Conservation (phyloP, 202 grass and related monocot species). For the Setaria italica region DNA sequence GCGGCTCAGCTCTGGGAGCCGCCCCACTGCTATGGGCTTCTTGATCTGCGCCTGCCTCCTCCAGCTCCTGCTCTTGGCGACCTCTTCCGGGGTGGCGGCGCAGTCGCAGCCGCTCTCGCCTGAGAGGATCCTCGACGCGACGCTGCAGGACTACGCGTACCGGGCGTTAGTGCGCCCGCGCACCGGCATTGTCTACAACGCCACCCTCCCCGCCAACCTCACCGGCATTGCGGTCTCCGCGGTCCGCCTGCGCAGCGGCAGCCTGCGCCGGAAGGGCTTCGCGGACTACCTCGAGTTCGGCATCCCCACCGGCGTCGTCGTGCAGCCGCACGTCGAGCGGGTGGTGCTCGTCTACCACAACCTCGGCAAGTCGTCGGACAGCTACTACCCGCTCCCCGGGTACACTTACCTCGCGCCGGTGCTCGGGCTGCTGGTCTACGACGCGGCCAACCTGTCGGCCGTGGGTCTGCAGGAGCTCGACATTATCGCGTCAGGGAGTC, state of each 20-base stretch:
- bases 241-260: constrained; percentile 78
- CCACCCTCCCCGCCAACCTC: constrained; percentile 56
- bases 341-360: constrained; percentile 80
- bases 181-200: constrained; percentile 71
- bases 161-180: constrained; percentile 54
- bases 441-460: constrained; percentile 68
- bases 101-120: constrained; percentile 27
- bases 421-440: constrained; percentile 74
- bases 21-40: constrained; percentile 58
- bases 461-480: constrained; percentile 54
- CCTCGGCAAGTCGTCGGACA: constrained; percentile 60
- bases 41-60: constrained; percentile 51
- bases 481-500: constrained; percentile 43
- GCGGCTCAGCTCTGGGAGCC: neutral
- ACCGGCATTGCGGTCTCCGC: constrained; percentile 67
- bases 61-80: constrained; percentile 28
- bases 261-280: constrained; percentile 62
- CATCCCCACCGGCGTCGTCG: constrained; percentile 60
- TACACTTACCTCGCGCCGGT: constrained; percentile 79
- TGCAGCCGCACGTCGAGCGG: constrained; percentile 69
- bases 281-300: constrained; percentile 60
- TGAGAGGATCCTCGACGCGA: constrained; percentile 62
- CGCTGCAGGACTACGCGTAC: constrained; percentile 76
- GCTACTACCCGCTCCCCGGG: constrained; percentile 70
- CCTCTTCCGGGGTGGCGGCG: constrained; percentile 14